Evolutionary conservation across 306 rosid genomes (phyloP).

Genomic region (Comarum palustre): DNA sequence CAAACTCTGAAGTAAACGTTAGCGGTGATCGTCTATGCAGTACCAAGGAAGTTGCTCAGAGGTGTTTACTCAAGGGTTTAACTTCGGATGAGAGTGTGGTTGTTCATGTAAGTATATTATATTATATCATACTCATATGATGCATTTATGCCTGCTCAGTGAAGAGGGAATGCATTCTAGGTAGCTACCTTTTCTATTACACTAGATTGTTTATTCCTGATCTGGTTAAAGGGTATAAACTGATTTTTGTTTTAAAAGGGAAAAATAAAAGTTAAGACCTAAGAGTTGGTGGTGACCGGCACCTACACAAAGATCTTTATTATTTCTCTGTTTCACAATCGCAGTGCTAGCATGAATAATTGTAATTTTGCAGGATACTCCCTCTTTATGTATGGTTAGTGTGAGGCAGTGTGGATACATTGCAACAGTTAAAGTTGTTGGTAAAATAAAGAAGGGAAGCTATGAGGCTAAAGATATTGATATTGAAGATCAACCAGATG

Average conservation of each 20-base stretch:
- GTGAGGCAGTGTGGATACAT: constrained; percentile 84
- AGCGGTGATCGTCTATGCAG: constrained; percentile 23
- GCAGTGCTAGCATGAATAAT: background rate
- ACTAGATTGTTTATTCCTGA: background rate
- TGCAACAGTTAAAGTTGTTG: constrained; percentile 71
- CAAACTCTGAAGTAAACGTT: constrained; percentile 27
- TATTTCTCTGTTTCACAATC: background rate
- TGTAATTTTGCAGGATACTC: constrained; percentile 58
- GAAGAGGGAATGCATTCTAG: background rate
- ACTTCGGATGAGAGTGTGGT: constrained; percentile 88
- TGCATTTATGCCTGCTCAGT: background rate
- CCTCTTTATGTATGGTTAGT: constrained; percentile 59
- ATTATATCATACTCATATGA: background rate
- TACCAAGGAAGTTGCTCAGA: constrained; percentile 45
- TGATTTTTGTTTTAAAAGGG: background rate
- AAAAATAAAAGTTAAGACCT: background rate
- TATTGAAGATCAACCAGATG: constrained; percentile 78
- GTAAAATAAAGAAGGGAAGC: constrained; percentile 51
- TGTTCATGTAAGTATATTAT: constrained; percentile 68
- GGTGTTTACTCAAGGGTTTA: constrained; percentile 75
- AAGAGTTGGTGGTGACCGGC: background rate
- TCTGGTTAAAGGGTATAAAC: background rate
- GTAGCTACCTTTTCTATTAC: background rate
- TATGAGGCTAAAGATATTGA: constrained; percentile 53
- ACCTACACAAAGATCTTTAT: background rate